Evolutionary conservation across 345 rosid genomes (phyloP), one percentile per base, ranked within the genome.

Genomic region (Populus ilicifolia): DNA sequence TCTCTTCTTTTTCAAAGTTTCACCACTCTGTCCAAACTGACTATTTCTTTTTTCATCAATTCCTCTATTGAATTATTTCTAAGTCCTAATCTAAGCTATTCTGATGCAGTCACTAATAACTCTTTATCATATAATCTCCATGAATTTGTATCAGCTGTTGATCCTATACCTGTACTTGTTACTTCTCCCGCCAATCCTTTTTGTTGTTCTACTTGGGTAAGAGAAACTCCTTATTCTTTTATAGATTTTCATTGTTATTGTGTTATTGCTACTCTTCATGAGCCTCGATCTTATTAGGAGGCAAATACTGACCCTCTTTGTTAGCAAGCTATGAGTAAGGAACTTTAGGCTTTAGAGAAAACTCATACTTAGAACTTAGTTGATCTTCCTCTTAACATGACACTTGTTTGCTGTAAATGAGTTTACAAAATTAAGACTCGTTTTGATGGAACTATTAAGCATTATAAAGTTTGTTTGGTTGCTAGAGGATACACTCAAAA

Each of bases 321-420:
- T 0, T 2, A 71, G 13, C 39, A 71, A 71, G 39, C 59, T 27
- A 71, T 50, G 23, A 71, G 0, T 25, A 38, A 71, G 5, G n/a
- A 44, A 71, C 20, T 71, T 48, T 14, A 48, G 14, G 62, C 74
- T 23, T 48, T 16, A 0, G 63, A 71, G 62, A 71, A 71, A 71
- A 71, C 74, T 13, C 41, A 71, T 33, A 71, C 74, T 27, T 71
- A 63, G 63, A 41, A 71, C 1, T 71, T 48, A 8, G 63, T 71
- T 23, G 39, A 71, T 71, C 63, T 71, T 27, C 25, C 36, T 71
- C n/a, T 14, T 6, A 18, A 2, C 23, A 71, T 27, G 62, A 71
- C 38, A 8, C 38, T 2, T 13, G n/a, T 48, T 71, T 39, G 41
- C 1, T 48, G 16, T 23, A 71, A 71, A 71, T 71, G 41, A 8